Percentiles rank a stretch among this genome's conserved stretches.
phyloP scores from a whole-genome alignment of 768 basidiomycete genomes.

The Flagelloscypha sp. region DNA sequence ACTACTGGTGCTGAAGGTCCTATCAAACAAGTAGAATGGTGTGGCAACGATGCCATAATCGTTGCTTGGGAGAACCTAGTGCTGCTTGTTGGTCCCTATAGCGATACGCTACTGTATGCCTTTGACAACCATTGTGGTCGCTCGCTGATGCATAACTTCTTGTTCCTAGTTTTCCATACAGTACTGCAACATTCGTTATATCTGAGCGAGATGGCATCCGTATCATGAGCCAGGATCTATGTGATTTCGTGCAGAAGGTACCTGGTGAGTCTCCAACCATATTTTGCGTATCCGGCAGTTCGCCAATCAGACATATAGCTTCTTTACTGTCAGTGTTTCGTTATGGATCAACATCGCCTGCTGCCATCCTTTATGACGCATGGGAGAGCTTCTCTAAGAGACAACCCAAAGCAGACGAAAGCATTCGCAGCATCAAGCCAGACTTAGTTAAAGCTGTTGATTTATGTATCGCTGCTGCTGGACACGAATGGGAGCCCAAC shows the following conservation, averaged over 20 bases:
- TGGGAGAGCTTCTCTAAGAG: conserved; percentile 79
- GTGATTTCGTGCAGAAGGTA: conserved; percentile 91
- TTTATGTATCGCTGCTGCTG: conserved; percentile 90
- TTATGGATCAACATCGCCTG: conserved; percentile 86
- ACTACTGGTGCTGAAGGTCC: conserved; percentile 47
- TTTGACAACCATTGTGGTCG: not conserved
- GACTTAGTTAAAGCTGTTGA: conserved; percentile 84
- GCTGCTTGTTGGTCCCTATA: conserved; percentile 86
- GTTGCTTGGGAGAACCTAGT: conserved; percentile 75
- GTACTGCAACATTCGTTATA: conserved; percentile 65
- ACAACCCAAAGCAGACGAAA: conserved; percentile 90
- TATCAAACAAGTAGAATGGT: conserved; percentile 82
- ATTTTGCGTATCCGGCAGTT: not conserved
- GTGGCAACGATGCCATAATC: conserved; percentile 90
- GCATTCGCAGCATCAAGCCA: conserved; percentile 76
- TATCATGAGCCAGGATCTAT: conserved; percentile 69
- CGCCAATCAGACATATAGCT: conserved; percentile 29
- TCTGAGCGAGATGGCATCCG: conserved; percentile 88
- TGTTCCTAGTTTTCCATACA: conserved; percentile 62
- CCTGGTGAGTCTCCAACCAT: conserved; percentile 47
- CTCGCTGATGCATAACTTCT: conserved; percentile 7
- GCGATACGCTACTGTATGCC: conserved; percentile 75
- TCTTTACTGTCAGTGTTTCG: conserved; percentile 78
- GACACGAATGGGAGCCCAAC: conserved; percentile 80
- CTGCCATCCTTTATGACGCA: conserved; percentile 89